Conservation (phyloP, 108 stramenopile genomes). For the Pseudonitzschia delicatissima region DNA sequence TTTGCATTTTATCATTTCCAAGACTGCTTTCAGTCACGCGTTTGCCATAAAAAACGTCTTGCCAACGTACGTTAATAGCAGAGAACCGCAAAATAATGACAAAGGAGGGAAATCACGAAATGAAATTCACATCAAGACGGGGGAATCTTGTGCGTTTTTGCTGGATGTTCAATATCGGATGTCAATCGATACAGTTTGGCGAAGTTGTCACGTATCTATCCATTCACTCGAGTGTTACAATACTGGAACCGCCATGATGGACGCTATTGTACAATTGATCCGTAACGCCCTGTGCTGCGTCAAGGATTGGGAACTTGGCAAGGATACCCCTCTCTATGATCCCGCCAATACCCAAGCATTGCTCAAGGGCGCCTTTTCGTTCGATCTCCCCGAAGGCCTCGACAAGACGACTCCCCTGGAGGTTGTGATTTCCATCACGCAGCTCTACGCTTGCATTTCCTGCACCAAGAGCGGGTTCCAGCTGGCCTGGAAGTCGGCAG, state of each 20-base stretch:
- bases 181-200: too few relatives aligned
- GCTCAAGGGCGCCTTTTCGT: neutral
- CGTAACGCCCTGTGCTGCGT: constrained; percentile 81
- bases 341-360: neutral
- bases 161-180: too few relatives aligned
- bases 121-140: too few relatives aligned
- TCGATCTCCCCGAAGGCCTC: constrained; percentile 49
- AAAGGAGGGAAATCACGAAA: too few relatives aligned
- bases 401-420: constrained; percentile 82
- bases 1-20: too few relatives aligned
- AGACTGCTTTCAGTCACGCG: too few relatives aligned
- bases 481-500: constrained; percentile 43
- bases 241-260: constrained; percentile 41
- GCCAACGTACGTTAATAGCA: too few relatives aligned
- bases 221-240: neutral
- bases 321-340: constrained; percentile 32
- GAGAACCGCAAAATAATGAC: too few relatives aligned
- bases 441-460: constrained; percentile 69
- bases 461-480: constrained; percentile 45
- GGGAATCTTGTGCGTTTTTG: too few relatives aligned
- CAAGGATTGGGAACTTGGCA: constrained; percentile 65
- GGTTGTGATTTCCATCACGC: constrained; percentile 68
- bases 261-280: constrained; percentile 78
- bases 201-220: too few relatives aligned
- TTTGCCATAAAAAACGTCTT: too few relatives aligned